A percentile compares a stretch with the other conserved stretches of the same genome.
These are phyloP conservation scores for Venturia carpophila DNA, from an alignment of 2,329 filamentous ascomycete genomes.

Conservation along the genomic window DNA sequence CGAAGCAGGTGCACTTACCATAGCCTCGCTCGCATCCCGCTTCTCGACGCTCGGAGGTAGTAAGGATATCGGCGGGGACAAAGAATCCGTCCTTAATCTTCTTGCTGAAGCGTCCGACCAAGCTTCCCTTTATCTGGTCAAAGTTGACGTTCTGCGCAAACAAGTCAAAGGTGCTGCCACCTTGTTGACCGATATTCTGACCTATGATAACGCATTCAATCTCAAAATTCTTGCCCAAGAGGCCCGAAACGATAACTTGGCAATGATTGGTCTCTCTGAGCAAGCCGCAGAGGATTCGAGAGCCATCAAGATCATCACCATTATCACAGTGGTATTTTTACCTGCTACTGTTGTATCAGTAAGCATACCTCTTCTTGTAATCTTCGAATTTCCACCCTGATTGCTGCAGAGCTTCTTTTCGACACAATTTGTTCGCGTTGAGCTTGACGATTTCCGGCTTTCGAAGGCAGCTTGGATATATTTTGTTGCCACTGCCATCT, in stretches of 20 bases:
- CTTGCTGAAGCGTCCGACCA: neutral
- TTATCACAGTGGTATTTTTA: constrained; percentile 23
- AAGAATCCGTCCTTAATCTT: neutral
- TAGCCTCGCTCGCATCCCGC: neutral
- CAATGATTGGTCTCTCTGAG: constrained; percentile 21
- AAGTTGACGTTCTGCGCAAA: constrained; percentile 8
- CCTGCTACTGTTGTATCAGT: constrained; percentile 18
- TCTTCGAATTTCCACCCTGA: neutral
- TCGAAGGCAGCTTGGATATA: neutral
- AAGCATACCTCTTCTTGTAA: neutral
- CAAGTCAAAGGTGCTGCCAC: constrained; percentile 10
- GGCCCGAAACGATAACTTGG: constrained; percentile 20
- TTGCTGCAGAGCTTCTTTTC: neutral
- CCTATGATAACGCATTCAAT: constrained; percentile 20
- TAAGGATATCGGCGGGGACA: neutral
- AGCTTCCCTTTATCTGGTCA: neutral
- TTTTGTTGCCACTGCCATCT: neutral
- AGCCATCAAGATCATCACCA: constrained; percentile 23
- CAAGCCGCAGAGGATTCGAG: constrained; percentile 23
- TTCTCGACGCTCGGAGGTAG: neutral
- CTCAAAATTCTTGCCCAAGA: constrained; percentile 21
- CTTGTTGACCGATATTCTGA: constrained; percentile 14
- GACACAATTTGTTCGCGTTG: neutral
- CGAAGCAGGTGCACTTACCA: constrained; percentile 9
- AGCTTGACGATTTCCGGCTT: neutral